Base-by-base conservation (phyloP, 2,329 filamentous ascomycete species). In the Phyllosticta capitalensis region DNA sequence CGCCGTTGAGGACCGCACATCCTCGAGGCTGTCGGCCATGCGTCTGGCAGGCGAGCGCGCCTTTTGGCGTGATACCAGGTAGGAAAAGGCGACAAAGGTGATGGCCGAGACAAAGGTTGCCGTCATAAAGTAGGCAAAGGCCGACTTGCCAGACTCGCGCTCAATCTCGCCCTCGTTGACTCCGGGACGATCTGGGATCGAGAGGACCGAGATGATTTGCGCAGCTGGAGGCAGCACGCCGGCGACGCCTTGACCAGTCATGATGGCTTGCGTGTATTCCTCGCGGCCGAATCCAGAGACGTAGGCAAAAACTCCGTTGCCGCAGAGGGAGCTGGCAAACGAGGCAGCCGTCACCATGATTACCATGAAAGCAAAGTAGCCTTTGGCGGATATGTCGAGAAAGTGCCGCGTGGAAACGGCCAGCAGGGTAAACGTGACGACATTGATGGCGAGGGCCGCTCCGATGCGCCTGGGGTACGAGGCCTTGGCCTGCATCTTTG, bases 241-340 rank as follows among this genome's bases (percentile, higher is more conserved):
- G 0, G 94, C 92, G 3, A 99, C 80, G 30, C 87, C 92, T 73
- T 99, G 94, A 1, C 94, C 94, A 2, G 87, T 86, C 92, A 99
- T 97, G 72, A 97, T 91, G 22, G 88, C 92, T 74, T 97, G 92
- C 59, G 90, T 96, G 72, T 97, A 99, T 72, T 94, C 89, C 20
- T 87, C 83, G 56, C 89, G 80, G 38, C 87, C 90, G 68, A 96
- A 97, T 56, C 89, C 87, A 3, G 89, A 84, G 2, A 90, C 91
- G 70, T 92, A 97, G 2, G 94, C 90, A 71, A 96, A 96, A 10
- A 94, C 84, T 19, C 94, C 94, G 72, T 97, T 97, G 74, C 97
- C 94, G 65, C 92, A 88, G 55, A 96, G 78, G 0, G 89, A 92
- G 0, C 91, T 88, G 0, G 90, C 91, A 69, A 88, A 79, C 64